A percentile compares a stretch with the other conserved stretches of the same genome.
These are phyloP conservation scores for Prunus armeniaca DNA, from an alignment of 306 rosid species.

Conservation along the genomic window DNA sequence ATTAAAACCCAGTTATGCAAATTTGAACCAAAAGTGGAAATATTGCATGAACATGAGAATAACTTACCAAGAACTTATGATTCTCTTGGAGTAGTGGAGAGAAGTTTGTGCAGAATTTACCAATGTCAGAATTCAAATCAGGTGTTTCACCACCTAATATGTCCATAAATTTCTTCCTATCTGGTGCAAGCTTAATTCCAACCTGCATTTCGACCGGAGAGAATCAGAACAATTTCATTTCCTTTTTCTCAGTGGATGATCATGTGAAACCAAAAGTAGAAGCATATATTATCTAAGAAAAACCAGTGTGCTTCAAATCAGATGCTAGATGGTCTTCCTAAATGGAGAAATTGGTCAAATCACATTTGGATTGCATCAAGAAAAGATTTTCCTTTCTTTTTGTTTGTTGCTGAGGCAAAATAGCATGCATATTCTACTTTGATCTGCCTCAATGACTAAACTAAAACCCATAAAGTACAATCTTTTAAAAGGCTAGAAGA, in stretches of 20 bases:
- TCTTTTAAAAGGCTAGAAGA: no score
- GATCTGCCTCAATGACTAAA: no score
- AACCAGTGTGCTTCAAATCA: no score
- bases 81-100: constrained; percentile 55
- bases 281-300: no score
- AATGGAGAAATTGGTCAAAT: no score
- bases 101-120: constrained; percentile 42
- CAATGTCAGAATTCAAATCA: constrained; percentile 44
- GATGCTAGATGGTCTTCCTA: no score
- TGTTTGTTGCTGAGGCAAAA: no score
- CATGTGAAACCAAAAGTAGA: no score
- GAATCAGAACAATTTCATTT: background rate
- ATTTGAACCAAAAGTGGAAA: background rate
- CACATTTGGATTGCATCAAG: no score
- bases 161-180: constrained; percentile 70
- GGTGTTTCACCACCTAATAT: constrained; percentile 51
- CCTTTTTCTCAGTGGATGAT: no score
- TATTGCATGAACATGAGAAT: background rate
- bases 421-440: background rate
- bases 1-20: background rate
- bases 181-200: constrained; percentile 73
- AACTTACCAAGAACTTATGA: constrained; percentile 59
- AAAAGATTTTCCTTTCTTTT: no score
- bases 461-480: no score
- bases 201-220: constrained; percentile 35